phyloP scores from a whole-genome alignment of 106 monocot species.

The Dendrobium catenatum region DNA sequence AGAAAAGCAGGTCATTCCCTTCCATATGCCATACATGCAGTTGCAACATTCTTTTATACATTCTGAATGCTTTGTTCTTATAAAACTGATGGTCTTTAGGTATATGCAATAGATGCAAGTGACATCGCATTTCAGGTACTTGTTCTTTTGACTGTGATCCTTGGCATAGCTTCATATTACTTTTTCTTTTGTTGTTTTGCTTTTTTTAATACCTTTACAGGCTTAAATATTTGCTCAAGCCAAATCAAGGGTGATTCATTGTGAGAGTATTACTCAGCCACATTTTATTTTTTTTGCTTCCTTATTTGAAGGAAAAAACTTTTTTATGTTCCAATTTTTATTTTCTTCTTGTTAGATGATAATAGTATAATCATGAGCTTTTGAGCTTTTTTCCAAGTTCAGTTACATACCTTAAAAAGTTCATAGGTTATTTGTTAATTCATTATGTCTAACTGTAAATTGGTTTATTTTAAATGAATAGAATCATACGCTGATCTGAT shows the following conservation, averaged over 20 bases:
- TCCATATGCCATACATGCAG: not conserved
- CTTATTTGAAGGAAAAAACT: not conserved
- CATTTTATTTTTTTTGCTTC: not conserved
- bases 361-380: not conserved
- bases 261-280: not conserved
- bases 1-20: not conserved
- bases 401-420: not conserved
- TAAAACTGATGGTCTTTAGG: slow-evolving; percentile 29
- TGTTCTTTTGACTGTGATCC: not conserved
- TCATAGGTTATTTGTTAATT: not conserved
- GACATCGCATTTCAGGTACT: slow-evolving; percentile 84
- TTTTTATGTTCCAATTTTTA: not conserved
- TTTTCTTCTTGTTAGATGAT: not conserved
- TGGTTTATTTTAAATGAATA: not conserved
- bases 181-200: not conserved
- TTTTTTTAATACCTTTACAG: not conserved
- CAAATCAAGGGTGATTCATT: not conserved
- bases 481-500: not conserved
- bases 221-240: not conserved
- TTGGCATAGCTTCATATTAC: not conserved
- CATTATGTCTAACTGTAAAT: not conserved
- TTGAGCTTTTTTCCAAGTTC: not conserved
- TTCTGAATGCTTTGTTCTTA: not conserved
- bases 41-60: not conserved
- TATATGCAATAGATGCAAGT: slow-evolving; percentile 94